Conservation (phyloP, 164 flowering plant species). For the Saururus chinensis region DNA sequence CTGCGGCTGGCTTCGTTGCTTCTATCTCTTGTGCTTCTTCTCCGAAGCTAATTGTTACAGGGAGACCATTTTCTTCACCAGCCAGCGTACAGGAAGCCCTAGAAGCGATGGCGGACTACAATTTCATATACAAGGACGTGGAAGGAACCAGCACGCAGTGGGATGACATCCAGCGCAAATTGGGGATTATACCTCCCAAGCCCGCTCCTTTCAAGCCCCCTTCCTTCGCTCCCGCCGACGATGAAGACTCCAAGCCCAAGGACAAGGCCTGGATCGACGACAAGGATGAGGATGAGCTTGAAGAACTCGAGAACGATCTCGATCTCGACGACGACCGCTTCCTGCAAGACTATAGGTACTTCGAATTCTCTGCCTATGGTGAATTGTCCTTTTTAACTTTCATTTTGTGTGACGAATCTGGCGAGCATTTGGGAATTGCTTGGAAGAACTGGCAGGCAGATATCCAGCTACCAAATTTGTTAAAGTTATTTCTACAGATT, state of each 20-base stretch:
- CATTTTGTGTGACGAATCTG: constrained; percentile 17
- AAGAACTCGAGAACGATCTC: constrained; percentile 75
- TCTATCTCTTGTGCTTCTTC: no score
- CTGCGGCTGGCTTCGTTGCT: no score
- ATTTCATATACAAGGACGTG: constrained; percentile 82
- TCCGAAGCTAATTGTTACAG: no score
- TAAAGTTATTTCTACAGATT: constrained; percentile 87
- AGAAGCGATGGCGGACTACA: constrained; percentile 63
- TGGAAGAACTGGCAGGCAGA: constrained; percentile 71
- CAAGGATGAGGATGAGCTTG: constrained; percentile 76
- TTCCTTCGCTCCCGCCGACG: constrained; percentile 56
- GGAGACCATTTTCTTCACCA: no score
- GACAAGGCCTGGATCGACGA: constrained; percentile 66
- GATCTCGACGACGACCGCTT: constrained; percentile 86
- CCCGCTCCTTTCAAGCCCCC: constrained; percentile 84
- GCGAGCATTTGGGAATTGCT: constrained; percentile 42
- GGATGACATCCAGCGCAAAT: constrained; percentile 86
- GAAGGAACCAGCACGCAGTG: constrained; percentile 89
- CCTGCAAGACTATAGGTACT: constrained; percentile 88
- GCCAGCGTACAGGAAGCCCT: neutral
- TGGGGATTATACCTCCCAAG: constrained; percentile 74
- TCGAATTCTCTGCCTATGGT: neutral
- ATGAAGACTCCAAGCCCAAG: constrained; percentile 45
- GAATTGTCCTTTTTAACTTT: neutral
- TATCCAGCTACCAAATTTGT: constrained; percentile 90